Evolutionary conservation across 257 asterid species (phyloP), one percentile per base, ranked within the genome.

Genomic region (Eucommia ulmoides): DNA sequence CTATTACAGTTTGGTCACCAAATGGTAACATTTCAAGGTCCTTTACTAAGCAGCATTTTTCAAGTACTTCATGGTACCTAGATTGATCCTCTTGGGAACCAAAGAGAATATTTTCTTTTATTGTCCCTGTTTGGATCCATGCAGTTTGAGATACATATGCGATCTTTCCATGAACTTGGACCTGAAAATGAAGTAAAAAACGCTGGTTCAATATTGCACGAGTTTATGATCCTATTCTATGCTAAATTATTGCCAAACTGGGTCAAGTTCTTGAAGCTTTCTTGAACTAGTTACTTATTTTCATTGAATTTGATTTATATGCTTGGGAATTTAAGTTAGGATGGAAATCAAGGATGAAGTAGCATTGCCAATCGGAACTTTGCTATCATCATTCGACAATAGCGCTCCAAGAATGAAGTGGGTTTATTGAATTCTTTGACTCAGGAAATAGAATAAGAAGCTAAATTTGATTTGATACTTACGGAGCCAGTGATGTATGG

Each of bases 61-160:
- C 59, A 0, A 72, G 51, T n/a, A 57, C 67, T 50, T 59, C 60
- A 19, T 72, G 68, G 60, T 72, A 72, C 22, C 44, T 72, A 1
- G 20, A 42, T 0, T 3, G 42, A 53, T 67, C 78, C 69, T 63
- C 50, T 3, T 29, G 17, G 20, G 65, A 56, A 26, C 78, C 74
- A 38, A 72, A 67, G 0, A 72, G 61, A 23, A 72, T 64, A 22
- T 72, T 72, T 0, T 72, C 63, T 10, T 29, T 45, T 55, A 72
- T 56, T 1, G 68, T 60, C 18, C 78, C 78, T 1, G 66, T 67
- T 41, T 72, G 74, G 50, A 72, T 72, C 78, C 78, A 67, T 42
- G 63, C 68, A 51, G 42, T 45, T 33, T 72, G 78, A 33, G 74
- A 67, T 11, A 72, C 72, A 45, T 72, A 72, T 22, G 78, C 63